Conservation (phyloP, 306 rosid species). For the Senna siamea region DNA sequence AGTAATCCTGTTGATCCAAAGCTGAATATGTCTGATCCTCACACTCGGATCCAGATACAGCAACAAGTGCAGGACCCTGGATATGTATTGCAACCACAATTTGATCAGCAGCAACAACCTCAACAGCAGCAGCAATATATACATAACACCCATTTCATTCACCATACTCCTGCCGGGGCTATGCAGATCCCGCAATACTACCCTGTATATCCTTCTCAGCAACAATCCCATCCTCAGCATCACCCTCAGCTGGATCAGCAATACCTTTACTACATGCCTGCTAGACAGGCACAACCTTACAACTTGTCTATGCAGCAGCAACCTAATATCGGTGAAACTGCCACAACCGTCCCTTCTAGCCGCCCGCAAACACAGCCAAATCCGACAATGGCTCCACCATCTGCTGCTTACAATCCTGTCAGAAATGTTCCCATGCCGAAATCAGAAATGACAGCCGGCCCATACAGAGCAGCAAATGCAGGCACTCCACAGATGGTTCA, state of each 20-base stretch:
- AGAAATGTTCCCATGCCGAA: slow-evolving; percentile 57
- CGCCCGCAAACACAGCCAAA: slow-evolving; percentile 59
- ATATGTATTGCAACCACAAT: slow-evolving; percentile 62
- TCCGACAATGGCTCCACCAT: slow-evolving; percentile 51
- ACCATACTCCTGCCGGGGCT: slow-evolving; percentile 59
- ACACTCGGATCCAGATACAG: slow-evolving; percentile 56
- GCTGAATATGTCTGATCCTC: slow-evolving; percentile 53
- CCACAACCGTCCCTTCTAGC: slow-evolving; percentile 46
- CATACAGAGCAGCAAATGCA: slow-evolving; percentile 60
- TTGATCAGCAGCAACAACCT: slow-evolving; percentile 42
- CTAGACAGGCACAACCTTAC: slow-evolving; percentile 69
- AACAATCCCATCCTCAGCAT: slow-evolving; percentile 54
- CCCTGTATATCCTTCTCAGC: slow-evolving; percentile 75
- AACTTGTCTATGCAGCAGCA: slow-evolving; percentile 51
- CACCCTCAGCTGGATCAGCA: slow-evolving; percentile 73
- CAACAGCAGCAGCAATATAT: slow-evolving; percentile 53
- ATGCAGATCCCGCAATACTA: slow-evolving; percentile 60
- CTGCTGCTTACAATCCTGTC: slow-evolving; percentile 52
- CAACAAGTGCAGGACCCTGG: slow-evolving; percentile 64
- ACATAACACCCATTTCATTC: slow-evolving; percentile 65
- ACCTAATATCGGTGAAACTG: slow-evolving; percentile 51
- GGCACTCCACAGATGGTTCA: slow-evolving; percentile 66
- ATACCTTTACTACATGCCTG: slow-evolving; percentile 69
- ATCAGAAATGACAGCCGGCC: slow-evolving; percentile 54
- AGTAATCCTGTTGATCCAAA: slow-evolving; percentile 57